These are phyloP conservation scores for Ciborinia camelliae DNA, from an alignment of 2,329 filamentous ascomycete species.

Conservation along the genomic window DNA sequence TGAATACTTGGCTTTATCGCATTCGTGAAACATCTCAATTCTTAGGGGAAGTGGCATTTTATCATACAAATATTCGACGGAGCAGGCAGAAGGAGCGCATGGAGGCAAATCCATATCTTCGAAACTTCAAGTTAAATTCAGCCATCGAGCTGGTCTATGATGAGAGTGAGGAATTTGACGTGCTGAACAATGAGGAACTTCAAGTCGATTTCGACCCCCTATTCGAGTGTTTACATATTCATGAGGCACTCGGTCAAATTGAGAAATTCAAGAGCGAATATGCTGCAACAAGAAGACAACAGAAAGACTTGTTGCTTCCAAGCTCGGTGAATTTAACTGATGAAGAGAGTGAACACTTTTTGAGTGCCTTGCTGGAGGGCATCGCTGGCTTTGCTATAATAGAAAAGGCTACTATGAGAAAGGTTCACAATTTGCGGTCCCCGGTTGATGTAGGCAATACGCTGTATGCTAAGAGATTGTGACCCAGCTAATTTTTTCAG, in stretches of 20 bases:
- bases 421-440: slow-evolving; percentile 77
- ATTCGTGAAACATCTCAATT: slow-evolving; percentile 97
- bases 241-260: slow-evolving; percentile 87
- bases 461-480: background rate
- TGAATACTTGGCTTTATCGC: slow-evolving; percentile 94
- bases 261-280: slow-evolving; percentile 91
- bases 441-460: slow-evolving; percentile 65
- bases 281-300: slow-evolving; percentile 80
- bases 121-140: slow-evolving; percentile 88
- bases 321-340: slow-evolving; percentile 70
- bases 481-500: slow-evolving; percentile 43
- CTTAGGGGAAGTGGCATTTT: slow-evolving; percentile 92
- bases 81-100: slow-evolving; percentile 78
- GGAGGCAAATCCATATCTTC: slow-evolving; percentile 56
- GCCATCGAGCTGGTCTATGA: slow-evolving; percentile 94
- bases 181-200: slow-evolving; percentile 91
- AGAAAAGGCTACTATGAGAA: slow-evolving; percentile 88
- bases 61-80: slow-evolving; percentile 86
- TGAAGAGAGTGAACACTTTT: slow-evolving; percentile 74
- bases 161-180: slow-evolving; percentile 91
- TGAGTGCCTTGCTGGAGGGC: slow-evolving; percentile 89
- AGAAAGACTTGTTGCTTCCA: slow-evolving; percentile 88
- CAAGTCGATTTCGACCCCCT: slow-evolving; percentile 92
- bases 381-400: slow-evolving; percentile 97
- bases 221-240: slow-evolving; percentile 93